Evolutionary conservation across 73 alveolate species (phyloP), one percentile per base, ranked within the genome.

Genomic region (Paramecium tetraurelia): DNA sequence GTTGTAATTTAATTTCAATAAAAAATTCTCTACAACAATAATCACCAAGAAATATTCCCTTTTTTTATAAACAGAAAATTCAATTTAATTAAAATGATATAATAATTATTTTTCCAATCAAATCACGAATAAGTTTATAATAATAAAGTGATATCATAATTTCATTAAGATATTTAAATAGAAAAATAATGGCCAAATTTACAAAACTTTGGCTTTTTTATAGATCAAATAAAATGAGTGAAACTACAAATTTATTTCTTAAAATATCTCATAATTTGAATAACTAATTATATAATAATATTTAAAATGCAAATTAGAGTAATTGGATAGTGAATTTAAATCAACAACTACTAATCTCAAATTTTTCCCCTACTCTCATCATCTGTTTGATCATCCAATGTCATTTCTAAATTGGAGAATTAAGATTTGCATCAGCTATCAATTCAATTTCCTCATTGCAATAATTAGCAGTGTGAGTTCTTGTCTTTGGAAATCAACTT

Each of bases 361-460:
- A 44, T 44, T 58, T 80, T 46, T 44, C 90, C 90, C 3, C 57
- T 6, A 24, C 57, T 63, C 11, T 80, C 90, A 44, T 75, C 87
- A 80, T 44, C 90, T 20, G 90, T 80, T 21, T 80, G 22, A 16
- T 48, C 77, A 10, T 80, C 70, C 27, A 80, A 44, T 80, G 43
- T 46, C 31, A 48, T 80, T 11, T 80, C 90, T 5, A 24, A 12
- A 20, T 80, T 31, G 90, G 90, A 1, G 90, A 80, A 48, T 80
- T 80, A 10, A 80, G n/a, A 12, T 63, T 63, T 31, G 48, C 70
- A 3, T 46, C 57, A 14, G 12, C 90, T 80, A 76, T 40, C 14
- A 80, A 22, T 80, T 44, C 90, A 2, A 46, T 20, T 18, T 80
- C 90, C 16, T 80, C 31, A 43, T 80, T 76, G 4, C 48, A 24